These are phyloP conservation scores for Agapanthus africanus DNA, from an alignment of 106 monocot species.

Conservation along the genomic window DNA sequence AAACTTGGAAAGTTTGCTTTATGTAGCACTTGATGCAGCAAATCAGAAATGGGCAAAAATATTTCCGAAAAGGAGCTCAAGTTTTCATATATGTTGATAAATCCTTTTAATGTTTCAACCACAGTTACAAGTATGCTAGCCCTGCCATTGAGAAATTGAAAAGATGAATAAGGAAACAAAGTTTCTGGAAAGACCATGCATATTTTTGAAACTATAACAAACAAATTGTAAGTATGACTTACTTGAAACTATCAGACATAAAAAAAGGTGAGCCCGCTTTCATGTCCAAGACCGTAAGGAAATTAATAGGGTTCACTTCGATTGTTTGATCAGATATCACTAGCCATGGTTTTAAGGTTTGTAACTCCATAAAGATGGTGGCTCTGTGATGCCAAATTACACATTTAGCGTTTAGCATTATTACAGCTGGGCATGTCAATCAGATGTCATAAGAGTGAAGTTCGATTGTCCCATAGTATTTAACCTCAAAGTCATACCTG, in stretches of 20 bases:
- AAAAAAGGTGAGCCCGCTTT: constrained; percentile 54
- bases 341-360: constrained; percentile 63
- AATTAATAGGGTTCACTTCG: constrained; percentile 39
- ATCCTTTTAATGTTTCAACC: constrained; percentile 60
- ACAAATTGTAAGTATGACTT: neutral
- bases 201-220: too few relatives aligned
- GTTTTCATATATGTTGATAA: constrained; percentile 49
- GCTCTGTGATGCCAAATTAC: constrained; percentile 18
- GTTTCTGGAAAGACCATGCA: too few relatives aligned
- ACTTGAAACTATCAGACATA: constrained; percentile 79
- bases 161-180: too few relatives aligned
- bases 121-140: constrained; percentile 54
- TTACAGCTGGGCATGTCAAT: neutral
- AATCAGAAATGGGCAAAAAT: constrained; percentile 53
- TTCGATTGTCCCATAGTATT: neutral
- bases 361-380: constrained; percentile 46
- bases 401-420: neutral
- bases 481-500: constrained; percentile 24
- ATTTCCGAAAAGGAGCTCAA: constrained; percentile 82
- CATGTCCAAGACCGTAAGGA: constrained; percentile 47
- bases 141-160: constrained; percentile 41
- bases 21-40: constrained; percentile 54
- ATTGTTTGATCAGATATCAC: constrained; percentile 28
- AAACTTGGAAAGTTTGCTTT: constrained; percentile 26
- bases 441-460: neutral